Evolutionary conservation across 2,329 filamentous ascomycete species (phyloP).

Genomic region (Sporothrix sp.): DNA sequence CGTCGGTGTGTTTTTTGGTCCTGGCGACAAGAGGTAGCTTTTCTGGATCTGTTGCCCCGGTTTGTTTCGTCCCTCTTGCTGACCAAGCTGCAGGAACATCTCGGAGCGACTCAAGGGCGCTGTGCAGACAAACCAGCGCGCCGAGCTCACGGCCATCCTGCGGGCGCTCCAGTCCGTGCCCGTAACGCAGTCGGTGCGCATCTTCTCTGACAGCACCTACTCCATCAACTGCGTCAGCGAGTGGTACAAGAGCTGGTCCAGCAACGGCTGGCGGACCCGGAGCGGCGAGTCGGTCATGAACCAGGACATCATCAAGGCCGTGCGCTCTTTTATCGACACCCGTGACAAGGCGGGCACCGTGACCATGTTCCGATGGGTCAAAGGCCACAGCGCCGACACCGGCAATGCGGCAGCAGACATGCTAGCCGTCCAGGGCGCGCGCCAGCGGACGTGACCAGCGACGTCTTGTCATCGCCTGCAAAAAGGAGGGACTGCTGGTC

Average conservation of each 20-base stretch:
- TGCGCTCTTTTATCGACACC: conserved; percentile 62
- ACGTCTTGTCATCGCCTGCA: too few species aligned
- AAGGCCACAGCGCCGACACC: conserved; percentile 63
- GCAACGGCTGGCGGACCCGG: conserved; percentile 67
- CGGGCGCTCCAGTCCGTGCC: conserved; percentile 72
- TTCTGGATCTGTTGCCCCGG: too few species aligned
- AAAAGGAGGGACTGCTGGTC: too few species aligned
- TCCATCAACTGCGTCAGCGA: conserved; percentile 78
- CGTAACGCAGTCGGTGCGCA: conserved; percentile 56
- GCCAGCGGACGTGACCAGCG: conserved; percentile 10
- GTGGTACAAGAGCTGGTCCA: conserved; percentile 73
- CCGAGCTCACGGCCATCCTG: conserved; percentile 82
- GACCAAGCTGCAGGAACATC: conserved; percentile 40
- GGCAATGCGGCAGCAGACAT: conserved; percentile 76
- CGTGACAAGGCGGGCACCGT: conserved; percentile 48
- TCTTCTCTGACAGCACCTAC: conserved; percentile 85
- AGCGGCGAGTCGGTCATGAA: conserved; percentile 64
- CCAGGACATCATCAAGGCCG: conserved; percentile 67
- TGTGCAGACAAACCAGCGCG: conserved; percentile 86
- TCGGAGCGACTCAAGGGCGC: conserved; percentile 66
- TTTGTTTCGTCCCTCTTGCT: not conserved
- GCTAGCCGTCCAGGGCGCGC: conserved; percentile 61
- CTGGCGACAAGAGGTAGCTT: conserved; percentile 43
- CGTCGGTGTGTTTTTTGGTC: conserved; percentile 55
- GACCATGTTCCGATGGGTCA: conserved; percentile 79